Percentiles rank a stretch among this genome's conserved stretches.
phyloP scores from a whole-genome alignment of 1,284 basidiomycete genomes.

The Chalciporus piperatoides region DNA sequence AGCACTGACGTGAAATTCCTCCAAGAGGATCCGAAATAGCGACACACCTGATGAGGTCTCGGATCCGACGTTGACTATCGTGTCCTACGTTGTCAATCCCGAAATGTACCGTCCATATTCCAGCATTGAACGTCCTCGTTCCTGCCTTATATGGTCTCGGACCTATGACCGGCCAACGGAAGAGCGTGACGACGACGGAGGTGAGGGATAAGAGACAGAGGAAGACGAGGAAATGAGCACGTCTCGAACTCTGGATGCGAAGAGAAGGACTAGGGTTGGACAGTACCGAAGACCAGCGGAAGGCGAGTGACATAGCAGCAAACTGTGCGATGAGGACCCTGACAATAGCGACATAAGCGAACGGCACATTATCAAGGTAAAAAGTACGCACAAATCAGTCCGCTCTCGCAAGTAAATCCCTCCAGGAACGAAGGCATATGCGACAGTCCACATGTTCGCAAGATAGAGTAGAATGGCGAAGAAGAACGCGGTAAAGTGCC shows the following conservation, averaged over 20 bases:
- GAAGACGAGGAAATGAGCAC: constrained; percentile 28
- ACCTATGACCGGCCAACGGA: constrained; percentile 45
- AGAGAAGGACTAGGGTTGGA: not conserved
- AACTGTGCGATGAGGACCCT: constrained; percentile 56
- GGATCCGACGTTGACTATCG: constrained; percentile 80
- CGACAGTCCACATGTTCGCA: constrained; percentile 79
- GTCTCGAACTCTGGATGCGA: constrained; percentile 15
- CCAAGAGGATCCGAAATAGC: constrained; percentile 7
- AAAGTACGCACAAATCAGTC: constrained; percentile 59
- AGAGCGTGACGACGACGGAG: constrained; percentile 53
- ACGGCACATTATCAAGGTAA: not conserved
- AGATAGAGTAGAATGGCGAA: constrained; percentile 65
- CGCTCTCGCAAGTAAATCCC: constrained; percentile 78
- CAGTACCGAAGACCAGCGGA: constrained; percentile 36
- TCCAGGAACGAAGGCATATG: constrained; percentile 92
- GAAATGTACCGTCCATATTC: constrained; percentile 94
- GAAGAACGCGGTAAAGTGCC: constrained; percentile 57
- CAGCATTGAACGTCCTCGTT: constrained; percentile 75
- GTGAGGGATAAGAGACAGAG: constrained; percentile 46
- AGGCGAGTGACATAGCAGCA: constrained; percentile 45
- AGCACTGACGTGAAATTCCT: not conserved
- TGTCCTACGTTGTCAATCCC: constrained; percentile 80
- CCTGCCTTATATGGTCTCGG: constrained; percentile 62
- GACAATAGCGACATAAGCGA: constrained; percentile 1
- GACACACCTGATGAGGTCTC: constrained; percentile 61